Base-by-base conservation (phyloP, 202 grass and related monocot genomes). In the Zoysia matrella region DNA sequence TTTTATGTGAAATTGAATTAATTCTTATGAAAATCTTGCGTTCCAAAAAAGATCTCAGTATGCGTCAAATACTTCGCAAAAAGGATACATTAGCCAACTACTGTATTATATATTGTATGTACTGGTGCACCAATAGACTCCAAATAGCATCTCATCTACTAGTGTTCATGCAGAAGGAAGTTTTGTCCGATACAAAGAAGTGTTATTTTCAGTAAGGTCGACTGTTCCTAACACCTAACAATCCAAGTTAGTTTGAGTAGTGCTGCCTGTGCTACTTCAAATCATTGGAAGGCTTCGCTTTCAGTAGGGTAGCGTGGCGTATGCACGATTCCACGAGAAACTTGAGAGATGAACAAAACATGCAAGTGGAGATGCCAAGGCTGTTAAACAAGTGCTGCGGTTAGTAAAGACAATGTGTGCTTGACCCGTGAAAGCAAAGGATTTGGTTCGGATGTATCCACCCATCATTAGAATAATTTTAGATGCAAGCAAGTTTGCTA, bases 281-380 rank as follows among this genome's bases (percentile, higher is more conserved):
- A 88, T 78, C 39, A 88, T 83, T 60, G 74, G 40, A 75, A 56
- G n/a, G 42, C 8, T 80, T 87, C 66, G 16, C 51, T 82, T 69
- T 64, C 75, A 69, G 50, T 56, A 75, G 81, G 66, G 47, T 30
- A 73, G n/a, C 69, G 60, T 68, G 78, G 80, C 52, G 52, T 54
- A 54, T 74, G 51, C 68, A 52, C 72, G 86, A 79, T 79, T 60
- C 61, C 61, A 47, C 47, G 39, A 67, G 74, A 83, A 51, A 40
- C 36, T 36, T 49, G 54, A 54, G 52, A 64, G 77, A 41, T 62
- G 53, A 79, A 53, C 45, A 46, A 46, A 46, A 5, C 45, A 46
- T 46, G 45, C 45, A 68, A 62, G 47, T 30, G 69, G 52, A 12
- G 45, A 60, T 3, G 56, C 46, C 8, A 51, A 73, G 43, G 15